phyloP scores from a whole-genome alignment of 2,329 filamentous ascomycete species.

The Aureobasidium sp. region DNA sequence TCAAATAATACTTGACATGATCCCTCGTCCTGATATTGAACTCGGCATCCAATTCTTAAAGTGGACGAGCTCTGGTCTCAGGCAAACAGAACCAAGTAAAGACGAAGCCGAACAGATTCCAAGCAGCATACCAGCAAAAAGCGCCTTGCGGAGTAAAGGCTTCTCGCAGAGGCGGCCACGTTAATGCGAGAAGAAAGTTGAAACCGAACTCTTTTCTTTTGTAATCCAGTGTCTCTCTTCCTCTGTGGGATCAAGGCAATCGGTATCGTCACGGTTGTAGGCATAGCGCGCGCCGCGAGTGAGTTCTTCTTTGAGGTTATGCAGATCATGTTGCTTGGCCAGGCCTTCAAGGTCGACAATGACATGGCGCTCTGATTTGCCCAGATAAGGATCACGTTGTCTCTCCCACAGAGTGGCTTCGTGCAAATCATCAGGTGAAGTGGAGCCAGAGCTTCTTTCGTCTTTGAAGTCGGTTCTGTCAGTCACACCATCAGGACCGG shows the following conservation, averaged over 20 bases:
- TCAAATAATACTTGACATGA: constrained; percentile 2
- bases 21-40: constrained; percentile 13
- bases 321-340: constrained; percentile 19
- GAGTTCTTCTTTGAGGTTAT: constrained; percentile 19
- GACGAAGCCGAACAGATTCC: constrained; percentile 46
- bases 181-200: constrained; percentile 36
- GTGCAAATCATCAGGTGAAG: neutral
- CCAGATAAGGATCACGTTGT: constrained; percentile 22
- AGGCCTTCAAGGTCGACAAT: constrained; percentile 22
- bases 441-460: neutral
- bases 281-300: constrained; percentile 22
- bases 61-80: constrained; percentile 38
- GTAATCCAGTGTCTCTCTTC: constrained; percentile 51
- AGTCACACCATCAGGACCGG: neutral
- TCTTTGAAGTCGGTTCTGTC: constrained; percentile 7
- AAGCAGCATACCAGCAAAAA: constrained; percentile 50
- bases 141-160: constrained; percentile 43
- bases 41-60: constrained; percentile 38
- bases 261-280: constrained; percentile 19
- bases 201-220: constrained; percentile 53
- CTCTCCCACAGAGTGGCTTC: constrained; percentile 9
- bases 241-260: constrained; percentile 40
- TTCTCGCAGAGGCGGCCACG: constrained; percentile 41
- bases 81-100: constrained; percentile 37
- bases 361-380: constrained; percentile 23